Evolutionary conservation across 352 stramenopile genomes (phyloP).

Genomic region (Pythium phragmiticola): DNA sequence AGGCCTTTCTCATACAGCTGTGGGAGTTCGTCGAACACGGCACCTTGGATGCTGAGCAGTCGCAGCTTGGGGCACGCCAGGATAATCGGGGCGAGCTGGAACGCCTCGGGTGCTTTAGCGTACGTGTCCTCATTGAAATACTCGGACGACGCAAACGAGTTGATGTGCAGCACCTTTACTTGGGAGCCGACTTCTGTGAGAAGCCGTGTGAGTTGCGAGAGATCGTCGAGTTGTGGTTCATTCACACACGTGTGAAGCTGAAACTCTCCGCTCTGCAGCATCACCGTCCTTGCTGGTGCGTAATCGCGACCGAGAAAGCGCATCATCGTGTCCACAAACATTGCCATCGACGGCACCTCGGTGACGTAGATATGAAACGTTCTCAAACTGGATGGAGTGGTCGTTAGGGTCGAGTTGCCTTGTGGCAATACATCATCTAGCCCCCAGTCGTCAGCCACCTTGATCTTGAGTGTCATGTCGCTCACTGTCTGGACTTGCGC

Average conservation of each 20-base stretch:
- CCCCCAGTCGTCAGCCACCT: not conserved
- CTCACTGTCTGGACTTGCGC: not conserved
- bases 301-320: not conserved
- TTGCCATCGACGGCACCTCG: not conserved
- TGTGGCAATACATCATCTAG: not conserved
- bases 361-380: not conserved
- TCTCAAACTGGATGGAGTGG: not conserved
- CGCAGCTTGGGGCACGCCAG: constrained; percentile 4
- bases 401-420: not conserved
- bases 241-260: not conserved
- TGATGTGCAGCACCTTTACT: not conserved
- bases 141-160: constrained; percentile 2
- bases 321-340: constrained; percentile 7
- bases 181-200: not conserved
- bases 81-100: constrained; percentile 2
- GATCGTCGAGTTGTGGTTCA: not conserved
- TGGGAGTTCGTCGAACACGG: not conserved
- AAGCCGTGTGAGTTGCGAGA: not conserved
- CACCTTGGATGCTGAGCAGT: constrained; percentile 5
- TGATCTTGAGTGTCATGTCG: not conserved
- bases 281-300: not conserved
- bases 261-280: not conserved
- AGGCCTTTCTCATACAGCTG: not conserved
- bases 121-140: constrained; percentile 7
- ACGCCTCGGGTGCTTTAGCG: not conserved